Evolutionary conservation across 805 yeast species (phyloP).

Genomic region (Wickerhamomyces tratensis): DNA sequence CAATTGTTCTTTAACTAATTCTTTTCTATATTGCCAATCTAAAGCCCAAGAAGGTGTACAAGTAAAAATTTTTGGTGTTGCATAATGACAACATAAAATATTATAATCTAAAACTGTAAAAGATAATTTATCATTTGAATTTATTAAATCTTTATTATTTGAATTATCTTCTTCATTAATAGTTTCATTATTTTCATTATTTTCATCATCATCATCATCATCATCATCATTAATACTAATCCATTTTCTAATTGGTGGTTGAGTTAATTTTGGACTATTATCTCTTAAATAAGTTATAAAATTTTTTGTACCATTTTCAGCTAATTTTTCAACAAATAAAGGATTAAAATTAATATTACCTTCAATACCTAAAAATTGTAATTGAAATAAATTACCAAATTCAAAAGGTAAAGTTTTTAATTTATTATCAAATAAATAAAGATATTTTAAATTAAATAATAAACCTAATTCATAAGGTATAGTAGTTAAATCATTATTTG

Average conservation of each 20-base stretch:
- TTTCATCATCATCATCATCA: conserved; percentile 18
- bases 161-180: conserved; percentile 52
- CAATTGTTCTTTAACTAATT: conserved; percentile 66
- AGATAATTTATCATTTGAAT: conserved; percentile 23
- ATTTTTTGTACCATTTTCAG: conserved; percentile 79
- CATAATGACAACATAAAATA: conserved; percentile 91
- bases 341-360: conserved; percentile 74
- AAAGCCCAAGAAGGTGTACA: conserved; percentile 98
- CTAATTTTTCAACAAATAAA: conserved; percentile 52
- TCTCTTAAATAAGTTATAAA: conserved; percentile 77
- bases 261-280: conserved; percentile 54
- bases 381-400: conserved; percentile 76
- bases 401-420: conserved; percentile 69
- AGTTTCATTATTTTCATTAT: too few relatives aligned
- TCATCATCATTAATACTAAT: conserved; percentile 40
- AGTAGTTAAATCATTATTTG: conserved; percentile 59
- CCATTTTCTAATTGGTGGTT: conserved; percentile 79
- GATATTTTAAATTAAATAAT: conserved; percentile 67
- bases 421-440: conserved; percentile 83
- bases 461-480: conserved; percentile 84
- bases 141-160: conserved; percentile 19
- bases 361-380: conserved; percentile 84
- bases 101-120: conserved; percentile 84
- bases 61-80: conserved; percentile 84
- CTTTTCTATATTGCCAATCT: conserved; percentile 84